Conservation (phyloP, 495 filamentous ascomycete species). For the Penicillium coprophilum region DNA sequence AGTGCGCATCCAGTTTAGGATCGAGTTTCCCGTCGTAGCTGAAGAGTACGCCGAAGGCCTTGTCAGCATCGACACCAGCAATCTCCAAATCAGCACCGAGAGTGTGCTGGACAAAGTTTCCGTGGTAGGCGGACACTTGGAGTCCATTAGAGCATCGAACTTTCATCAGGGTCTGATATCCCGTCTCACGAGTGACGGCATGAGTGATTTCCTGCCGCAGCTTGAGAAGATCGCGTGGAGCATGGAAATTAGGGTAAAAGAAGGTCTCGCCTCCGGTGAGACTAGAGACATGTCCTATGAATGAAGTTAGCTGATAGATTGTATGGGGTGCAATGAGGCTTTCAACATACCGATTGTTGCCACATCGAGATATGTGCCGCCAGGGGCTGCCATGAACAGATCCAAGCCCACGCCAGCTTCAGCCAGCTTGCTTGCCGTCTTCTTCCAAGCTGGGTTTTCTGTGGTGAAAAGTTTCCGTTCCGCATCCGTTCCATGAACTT, state of each 20-base stretch:
- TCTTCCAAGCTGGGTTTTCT: conserved; percentile 81
- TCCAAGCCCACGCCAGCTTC: conserved; percentile 85
- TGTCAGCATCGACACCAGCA: conserved; percentile 88
- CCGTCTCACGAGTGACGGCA: conserved; percentile 85
- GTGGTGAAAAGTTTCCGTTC: conserved; percentile 92
- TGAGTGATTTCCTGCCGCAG: conserved; percentile 85
- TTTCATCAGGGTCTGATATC: conserved; percentile 97
- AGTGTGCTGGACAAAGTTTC: conserved; percentile 93
- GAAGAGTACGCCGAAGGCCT: conserved; percentile 88
- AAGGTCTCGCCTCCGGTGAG: conserved; percentile 88
- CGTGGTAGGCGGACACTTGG: conserved; percentile 89
- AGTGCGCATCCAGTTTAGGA: conserved; percentile 93
- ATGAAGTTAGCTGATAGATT: conserved; percentile 16
- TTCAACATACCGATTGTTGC: conserved; percentile 78
- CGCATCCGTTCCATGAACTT: conserved; percentile 79
- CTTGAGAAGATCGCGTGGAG: conserved; percentile 78
- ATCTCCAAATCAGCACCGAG: conserved; percentile 96
- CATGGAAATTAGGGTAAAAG: conserved; percentile 95
- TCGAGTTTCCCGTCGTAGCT: conserved; percentile 97
- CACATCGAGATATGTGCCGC: conserved; percentile 88
- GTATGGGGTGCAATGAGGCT: neutral
- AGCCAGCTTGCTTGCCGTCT: conserved; percentile 82
- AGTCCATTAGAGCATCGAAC: conserved; percentile 96
- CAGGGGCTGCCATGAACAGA: conserved; percentile 89
- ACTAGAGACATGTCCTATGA: conserved; percentile 40